Base-by-base conservation (phyloP, 371 early-diverging fungal genomes). In the Rhizopus delemar region DNA sequence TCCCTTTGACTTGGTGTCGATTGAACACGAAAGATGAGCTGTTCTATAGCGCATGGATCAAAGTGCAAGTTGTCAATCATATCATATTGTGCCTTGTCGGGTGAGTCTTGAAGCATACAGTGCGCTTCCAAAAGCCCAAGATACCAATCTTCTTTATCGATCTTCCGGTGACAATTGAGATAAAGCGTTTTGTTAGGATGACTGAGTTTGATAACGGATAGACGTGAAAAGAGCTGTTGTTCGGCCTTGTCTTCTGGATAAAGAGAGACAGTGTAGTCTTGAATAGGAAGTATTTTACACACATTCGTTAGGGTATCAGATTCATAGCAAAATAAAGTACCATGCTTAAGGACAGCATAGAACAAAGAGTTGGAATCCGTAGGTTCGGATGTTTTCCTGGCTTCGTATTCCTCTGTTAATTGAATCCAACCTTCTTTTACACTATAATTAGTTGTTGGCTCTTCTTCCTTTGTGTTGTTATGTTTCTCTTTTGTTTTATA, bases 141-240 rank as follows among this genome's bases (percentile, higher is more conserved):
- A 56, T 89, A 93, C 96, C 96, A 96, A 65, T 92, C 93, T 67
- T 96, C 96, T 74, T 96, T 96, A 60, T 93, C 92, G 5, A 77
- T 80, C 1, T 86, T 73, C 0, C 75, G 69, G n/a, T 79, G 74
- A 41, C 83, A 81, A 36, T 74, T 78, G 33, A 88, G 53, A 66
- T 80, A 88, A 32, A 82, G 22, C 0, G 48, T 22, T 9, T 49
- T 41, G 3, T 35, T 1, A 11, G 60, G 54, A 2, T 57, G 22
- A 8, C 57, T 65, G 41, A 86, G 64, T 33, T 75, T 77, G 49
- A 87, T 80, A 1, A 84, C 81, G n/a, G 73, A 66, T 13, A 73
- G 73, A 45, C 81, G 77, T 49, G 68, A 63, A 56, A 79, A 87
- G 31, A 84, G 59, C 51, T 81, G 83, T 45, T 81, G 78, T 32